Evolutionary conservation across 192 early-diverging fungal genomes (phyloP).

Genomic region (Geosiphon pyriformis): DNA sequence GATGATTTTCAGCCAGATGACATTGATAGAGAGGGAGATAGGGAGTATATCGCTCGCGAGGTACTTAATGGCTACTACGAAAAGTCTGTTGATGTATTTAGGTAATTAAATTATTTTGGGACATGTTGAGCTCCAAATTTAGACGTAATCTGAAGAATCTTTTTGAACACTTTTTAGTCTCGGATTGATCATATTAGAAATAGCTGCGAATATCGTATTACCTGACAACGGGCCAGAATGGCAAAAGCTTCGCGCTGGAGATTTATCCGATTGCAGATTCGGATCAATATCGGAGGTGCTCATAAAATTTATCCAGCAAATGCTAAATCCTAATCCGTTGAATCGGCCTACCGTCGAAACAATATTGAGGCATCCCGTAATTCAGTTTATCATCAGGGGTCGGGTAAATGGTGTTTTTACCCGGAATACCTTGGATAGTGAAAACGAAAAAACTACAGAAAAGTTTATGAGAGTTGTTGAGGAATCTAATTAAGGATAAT

Average conservation of each 20-base stretch:
- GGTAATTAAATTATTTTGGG: slow-evolving; percentile 40
- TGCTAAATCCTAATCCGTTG: background rate
- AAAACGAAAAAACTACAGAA: background rate
- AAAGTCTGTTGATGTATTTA: slow-evolving; percentile 84
- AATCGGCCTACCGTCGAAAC: background rate
- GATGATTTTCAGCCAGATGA: slow-evolving; percentile 2
- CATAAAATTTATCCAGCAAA: background rate
- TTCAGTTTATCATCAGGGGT: background rate
- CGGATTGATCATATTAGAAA: slow-evolving; percentile 85
- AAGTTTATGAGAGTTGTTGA: background rate
- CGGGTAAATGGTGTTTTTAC: background rate
- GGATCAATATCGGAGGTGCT: background rate
- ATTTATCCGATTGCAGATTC: slow-evolving; percentile 41
- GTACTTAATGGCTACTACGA: slow-evolving; percentile 63
- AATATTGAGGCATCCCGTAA: background rate
- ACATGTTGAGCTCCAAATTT: too few species aligned
- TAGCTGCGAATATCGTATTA: slow-evolving; percentile 75
- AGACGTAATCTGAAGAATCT: too few species aligned
- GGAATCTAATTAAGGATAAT: too few species aligned
- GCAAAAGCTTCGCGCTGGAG: slow-evolving; percentile 76
- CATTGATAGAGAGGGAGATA: slow-evolving; percentile 78
- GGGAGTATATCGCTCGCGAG: slow-evolving; percentile 89
- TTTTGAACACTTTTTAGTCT: slow-evolving; percentile 52
- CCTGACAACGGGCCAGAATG: slow-evolving; percentile 87
- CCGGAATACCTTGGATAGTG: background rate